Evolutionary conservation across 345 rosid genomes (phyloP).

Genomic region (Citrus australasica): DNA sequence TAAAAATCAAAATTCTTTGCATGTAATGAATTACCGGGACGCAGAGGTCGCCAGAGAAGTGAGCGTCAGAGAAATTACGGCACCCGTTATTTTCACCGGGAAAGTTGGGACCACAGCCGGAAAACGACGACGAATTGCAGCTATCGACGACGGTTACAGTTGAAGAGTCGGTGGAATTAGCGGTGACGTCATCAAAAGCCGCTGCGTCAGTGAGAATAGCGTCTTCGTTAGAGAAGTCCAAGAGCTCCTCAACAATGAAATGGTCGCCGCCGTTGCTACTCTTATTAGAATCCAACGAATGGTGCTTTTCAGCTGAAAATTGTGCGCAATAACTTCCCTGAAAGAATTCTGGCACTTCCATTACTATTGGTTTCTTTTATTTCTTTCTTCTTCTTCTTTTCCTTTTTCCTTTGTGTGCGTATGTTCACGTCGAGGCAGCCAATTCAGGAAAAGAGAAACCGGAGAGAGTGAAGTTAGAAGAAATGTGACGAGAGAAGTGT

Average conservation of each 20-base stretch:
- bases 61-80: conserved; percentile 32
- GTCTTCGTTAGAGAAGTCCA: conserved; percentile 83
- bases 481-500: conserved; percentile 23
- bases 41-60: conserved; percentile 71
- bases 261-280: conserved; percentile 37
- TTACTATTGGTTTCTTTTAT: background rate
- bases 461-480: conserved; percentile 21
- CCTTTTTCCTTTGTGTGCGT: background rate
- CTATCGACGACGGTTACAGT: conserved; percentile 48
- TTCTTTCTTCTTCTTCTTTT: background rate
- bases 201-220: conserved; percentile 36
- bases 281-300: conserved; percentile 28
- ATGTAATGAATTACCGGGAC: conserved; percentile 67
- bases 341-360: conserved; percentile 34
- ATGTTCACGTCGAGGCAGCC: conserved; percentile 1
- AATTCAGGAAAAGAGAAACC: background rate
- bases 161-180: conserved; percentile 52
- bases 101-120: conserved; percentile 35
- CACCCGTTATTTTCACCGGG: conserved; percentile 33
- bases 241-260: conserved; percentile 84
- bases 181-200: conserved; percentile 27
- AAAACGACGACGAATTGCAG: conserved; percentile 60
- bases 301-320: conserved; percentile 36
- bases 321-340: conserved; percentile 30
- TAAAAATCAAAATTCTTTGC: background rate